Percentiles rank a stretch among this genome's conserved stretches.
These are phyloP conservation scores for Gymnopilus dilepis DNA, from an alignment of 768 basidiomycete genomes.

Conservation along the genomic window DNA sequence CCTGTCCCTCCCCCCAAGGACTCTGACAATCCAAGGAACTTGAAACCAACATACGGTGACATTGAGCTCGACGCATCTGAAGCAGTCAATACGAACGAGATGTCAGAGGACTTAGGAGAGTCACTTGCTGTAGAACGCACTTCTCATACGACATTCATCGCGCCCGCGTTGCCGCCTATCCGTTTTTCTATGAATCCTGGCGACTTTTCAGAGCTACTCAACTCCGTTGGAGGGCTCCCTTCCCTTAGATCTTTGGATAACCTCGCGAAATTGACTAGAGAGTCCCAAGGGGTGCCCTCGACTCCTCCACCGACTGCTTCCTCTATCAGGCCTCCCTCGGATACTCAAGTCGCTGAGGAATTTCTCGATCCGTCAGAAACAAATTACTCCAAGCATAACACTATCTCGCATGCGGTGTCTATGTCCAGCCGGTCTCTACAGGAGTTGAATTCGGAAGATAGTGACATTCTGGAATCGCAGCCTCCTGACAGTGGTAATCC, in stretches of 20 bases:
- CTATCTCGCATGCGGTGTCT: not conserved
- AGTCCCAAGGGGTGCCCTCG: constrained; percentile 26
- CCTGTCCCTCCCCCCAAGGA: constrained; percentile 56
- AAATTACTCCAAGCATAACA: not conserved
- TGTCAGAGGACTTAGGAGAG: constrained; percentile 54
- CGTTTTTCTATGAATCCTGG: constrained; percentile 86
- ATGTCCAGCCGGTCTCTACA: not conserved
- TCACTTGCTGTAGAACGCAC: constrained; percentile 69
- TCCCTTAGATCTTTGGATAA: constrained; percentile 52
- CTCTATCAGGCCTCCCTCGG: constrained; percentile 19
- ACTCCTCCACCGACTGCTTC: constrained; percentile 42
- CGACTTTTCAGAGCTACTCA: constrained; percentile 81
- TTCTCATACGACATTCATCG: constrained; percentile 78
- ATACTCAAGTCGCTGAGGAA: constrained; percentile 1
- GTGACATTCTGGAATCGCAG: not conserved
- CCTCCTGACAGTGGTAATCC: not conserved
- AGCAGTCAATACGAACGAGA: constrained; percentile 40
- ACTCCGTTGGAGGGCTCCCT: constrained; percentile 56
- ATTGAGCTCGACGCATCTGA: constrained; percentile 33
- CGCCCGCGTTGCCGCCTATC: constrained; percentile 88
- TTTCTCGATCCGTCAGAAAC: not conserved
- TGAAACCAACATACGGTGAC: constrained; percentile 10
- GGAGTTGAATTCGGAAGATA: not conserved
- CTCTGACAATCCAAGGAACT: constrained; percentile 7
- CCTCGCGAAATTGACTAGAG: constrained; percentile 49